Conservation (phyloP, 306 rosid species). For the Castanea sativa region DNA sequence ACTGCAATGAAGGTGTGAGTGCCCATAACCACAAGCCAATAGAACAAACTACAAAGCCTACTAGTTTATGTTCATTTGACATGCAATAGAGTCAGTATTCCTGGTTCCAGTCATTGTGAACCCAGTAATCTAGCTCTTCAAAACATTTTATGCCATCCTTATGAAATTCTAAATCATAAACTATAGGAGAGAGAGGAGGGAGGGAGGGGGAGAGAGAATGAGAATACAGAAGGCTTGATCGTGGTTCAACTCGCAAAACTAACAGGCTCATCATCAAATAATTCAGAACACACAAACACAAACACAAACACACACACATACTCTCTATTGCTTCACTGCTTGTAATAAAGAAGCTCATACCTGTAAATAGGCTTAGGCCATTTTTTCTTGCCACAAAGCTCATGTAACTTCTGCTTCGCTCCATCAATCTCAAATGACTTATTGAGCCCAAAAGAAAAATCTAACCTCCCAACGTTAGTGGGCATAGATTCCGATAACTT, state of each 20-base stretch:
- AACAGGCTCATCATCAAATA: background rate
- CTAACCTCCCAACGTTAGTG: background rate
- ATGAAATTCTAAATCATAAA: background rate
- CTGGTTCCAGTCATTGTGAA: too few species aligned
- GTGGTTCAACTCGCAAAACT: background rate
- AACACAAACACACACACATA: background rate
- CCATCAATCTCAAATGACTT: slow-evolving; percentile 46
- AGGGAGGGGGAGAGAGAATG: too few species aligned
- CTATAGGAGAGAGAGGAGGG: too few species aligned
- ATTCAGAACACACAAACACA: background rate
- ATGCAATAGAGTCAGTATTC: background rate
- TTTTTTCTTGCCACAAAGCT: slow-evolving; percentile 50
- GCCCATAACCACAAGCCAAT: background rate
- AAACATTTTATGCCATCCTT: background rate
- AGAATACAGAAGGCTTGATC: too few species aligned
- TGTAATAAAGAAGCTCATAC: slow-evolving; percentile 31
- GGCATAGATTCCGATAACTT: slow-evolving; percentile 28
- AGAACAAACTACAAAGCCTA: background rate
- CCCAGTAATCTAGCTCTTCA: background rate
- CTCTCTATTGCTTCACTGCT: background rate
- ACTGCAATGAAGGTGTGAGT: background rate
- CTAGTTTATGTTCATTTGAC: background rate
- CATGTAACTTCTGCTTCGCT: slow-evolving; percentile 54
- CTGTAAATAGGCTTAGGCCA: slow-evolving; percentile 59
- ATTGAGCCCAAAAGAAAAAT: slow-evolving; percentile 7